Conservation (phyloP, 768 basidiomycete species). For the Pleurotus tuber-regium region DNA sequence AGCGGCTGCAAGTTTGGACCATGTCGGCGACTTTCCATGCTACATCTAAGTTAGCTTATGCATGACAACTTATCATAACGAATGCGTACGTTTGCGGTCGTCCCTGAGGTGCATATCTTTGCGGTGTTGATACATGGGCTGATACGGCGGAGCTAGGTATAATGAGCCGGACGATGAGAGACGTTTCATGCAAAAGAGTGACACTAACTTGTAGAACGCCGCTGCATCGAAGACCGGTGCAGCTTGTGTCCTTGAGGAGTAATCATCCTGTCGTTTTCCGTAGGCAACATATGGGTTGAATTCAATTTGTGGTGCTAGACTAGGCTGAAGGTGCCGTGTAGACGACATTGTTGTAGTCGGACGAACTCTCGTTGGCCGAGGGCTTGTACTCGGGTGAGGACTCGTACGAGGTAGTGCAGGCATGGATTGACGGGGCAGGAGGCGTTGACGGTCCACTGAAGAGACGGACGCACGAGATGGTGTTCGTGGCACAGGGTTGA, state of each 20-base stretch:
- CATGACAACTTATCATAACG: background rate
- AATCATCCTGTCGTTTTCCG: conserved; percentile 14
- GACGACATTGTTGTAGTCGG: conserved; percentile 10
- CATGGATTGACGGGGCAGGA: conserved; percentile 18
- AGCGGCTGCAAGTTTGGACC: background rate
- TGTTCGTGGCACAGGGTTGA: background rate
- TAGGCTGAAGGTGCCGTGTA: conserved; percentile 6
- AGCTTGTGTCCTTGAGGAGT: conserved; percentile 12
- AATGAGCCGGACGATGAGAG: background rate
- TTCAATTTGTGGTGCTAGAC: conserved; percentile 20
- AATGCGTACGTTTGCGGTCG: conserved; percentile 3
- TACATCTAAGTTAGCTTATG: background rate
- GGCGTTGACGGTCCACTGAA: conserved; percentile 11
- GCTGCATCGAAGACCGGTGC: conserved; percentile 23
- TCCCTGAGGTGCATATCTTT: background rate
- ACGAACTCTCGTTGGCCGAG: conserved; percentile 9
- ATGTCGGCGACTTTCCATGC: conserved; percentile 3
- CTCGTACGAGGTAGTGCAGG: conserved; percentile 14
- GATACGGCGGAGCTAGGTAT: conserved; percentile 43
- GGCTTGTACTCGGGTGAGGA: too few species aligned
- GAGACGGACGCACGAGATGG: background rate
- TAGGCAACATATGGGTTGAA: conserved; percentile 54
- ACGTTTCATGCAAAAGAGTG: background rate
- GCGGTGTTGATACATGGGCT: conserved; percentile 13
- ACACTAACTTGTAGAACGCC: conserved; percentile 57